A percentile compares a stretch with the other conserved stretches of the same genome.
These are phyloP conservation scores for Sherardia arvensis DNA, from an alignment of 257 asterid genomes.

Conservation along the genomic window DNA sequence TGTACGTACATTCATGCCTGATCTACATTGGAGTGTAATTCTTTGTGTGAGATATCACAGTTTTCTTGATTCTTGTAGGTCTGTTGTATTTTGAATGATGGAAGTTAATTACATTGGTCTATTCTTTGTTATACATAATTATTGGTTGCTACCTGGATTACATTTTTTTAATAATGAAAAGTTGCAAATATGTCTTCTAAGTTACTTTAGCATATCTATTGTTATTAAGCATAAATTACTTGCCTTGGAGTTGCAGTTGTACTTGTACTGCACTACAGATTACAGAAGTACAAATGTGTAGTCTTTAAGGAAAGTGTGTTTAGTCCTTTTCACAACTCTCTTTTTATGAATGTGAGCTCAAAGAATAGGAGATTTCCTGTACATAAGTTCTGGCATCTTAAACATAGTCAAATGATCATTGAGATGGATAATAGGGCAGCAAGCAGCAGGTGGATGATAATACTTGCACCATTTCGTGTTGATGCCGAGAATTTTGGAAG, in stretches of 20 bases:
- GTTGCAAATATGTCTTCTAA: background rate
- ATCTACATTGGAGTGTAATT: background rate
- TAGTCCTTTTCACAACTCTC: background rate
- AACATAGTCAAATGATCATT: background rate
- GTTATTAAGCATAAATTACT: background rate
- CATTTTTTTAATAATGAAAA: background rate
- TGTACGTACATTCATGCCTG: background rate
- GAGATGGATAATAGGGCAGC: background rate
- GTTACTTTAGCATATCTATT: background rate
- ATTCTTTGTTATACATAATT: background rate
- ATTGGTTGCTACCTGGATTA: background rate
- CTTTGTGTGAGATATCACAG: slow-evolving; percentile 1
- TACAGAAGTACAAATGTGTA: background rate
- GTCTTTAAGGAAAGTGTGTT: background rate
- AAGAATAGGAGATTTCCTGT: background rate
- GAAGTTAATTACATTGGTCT: background rate
- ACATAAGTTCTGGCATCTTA: background rate
- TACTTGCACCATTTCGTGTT: slow-evolving; percentile 2
- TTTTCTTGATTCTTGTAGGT: background rate
- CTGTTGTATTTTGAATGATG: background rate
- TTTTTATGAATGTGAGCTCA: background rate
- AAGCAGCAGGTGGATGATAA: background rate
- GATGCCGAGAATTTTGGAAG: slow-evolving; percentile 21
- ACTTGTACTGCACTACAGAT: no score
- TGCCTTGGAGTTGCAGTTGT: background rate